Percentiles rank a stretch among this genome's conserved stretches.
These are phyloP conservation scores for Leptoxyphium fumago DNA, from an alignment of 2,329 filamentous ascomycete genomes.

Conservation along the genomic window DNA sequence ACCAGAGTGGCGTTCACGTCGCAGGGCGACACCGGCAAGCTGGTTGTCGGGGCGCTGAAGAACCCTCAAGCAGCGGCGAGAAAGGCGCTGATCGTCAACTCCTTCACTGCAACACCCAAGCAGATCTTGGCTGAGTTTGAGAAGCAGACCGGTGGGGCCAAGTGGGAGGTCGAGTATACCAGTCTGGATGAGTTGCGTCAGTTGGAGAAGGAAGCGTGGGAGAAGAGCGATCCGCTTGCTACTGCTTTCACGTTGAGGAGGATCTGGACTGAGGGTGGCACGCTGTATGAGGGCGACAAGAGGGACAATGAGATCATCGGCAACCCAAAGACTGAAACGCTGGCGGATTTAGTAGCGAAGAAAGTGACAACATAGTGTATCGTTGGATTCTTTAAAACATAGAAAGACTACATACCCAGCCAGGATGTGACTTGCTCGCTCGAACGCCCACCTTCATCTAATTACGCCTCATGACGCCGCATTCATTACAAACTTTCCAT, in stretches of 20 bases:
- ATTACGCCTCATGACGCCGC: too few relatives aligned
- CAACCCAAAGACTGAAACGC: not conserved
- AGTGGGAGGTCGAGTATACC: constrained; percentile 41
- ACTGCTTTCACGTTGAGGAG: constrained; percentile 46
- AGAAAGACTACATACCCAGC: too few relatives aligned
- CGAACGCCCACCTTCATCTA: too few relatives aligned
- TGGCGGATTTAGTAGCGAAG: not conserved
- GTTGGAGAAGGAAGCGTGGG: constrained; percentile 46
- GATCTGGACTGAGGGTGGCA: constrained; percentile 61
- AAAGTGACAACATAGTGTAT: not conserved
- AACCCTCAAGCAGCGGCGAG: constrained; percentile 40
- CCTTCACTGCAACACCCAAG: constrained; percentile 51
- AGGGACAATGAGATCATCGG: constrained; percentile 48
- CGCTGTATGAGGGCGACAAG: constrained; percentile 44
- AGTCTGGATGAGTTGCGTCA: constrained; percentile 39
- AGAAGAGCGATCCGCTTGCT: constrained; percentile 35
- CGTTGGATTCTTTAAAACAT: too few relatives aligned
- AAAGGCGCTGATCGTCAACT: constrained; percentile 51
- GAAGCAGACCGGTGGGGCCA: constrained; percentile 42
- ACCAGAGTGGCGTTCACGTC: constrained; percentile 52
- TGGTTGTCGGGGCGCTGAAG: constrained; percentile 47
- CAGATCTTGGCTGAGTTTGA: constrained; percentile 53
- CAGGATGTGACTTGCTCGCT: too few relatives aligned
- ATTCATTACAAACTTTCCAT: too few relatives aligned
- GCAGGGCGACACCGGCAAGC: constrained; percentile 55